Base-by-base conservation (phyloP, 208 protist species). In the Strigomonas oncopelti region DNA sequence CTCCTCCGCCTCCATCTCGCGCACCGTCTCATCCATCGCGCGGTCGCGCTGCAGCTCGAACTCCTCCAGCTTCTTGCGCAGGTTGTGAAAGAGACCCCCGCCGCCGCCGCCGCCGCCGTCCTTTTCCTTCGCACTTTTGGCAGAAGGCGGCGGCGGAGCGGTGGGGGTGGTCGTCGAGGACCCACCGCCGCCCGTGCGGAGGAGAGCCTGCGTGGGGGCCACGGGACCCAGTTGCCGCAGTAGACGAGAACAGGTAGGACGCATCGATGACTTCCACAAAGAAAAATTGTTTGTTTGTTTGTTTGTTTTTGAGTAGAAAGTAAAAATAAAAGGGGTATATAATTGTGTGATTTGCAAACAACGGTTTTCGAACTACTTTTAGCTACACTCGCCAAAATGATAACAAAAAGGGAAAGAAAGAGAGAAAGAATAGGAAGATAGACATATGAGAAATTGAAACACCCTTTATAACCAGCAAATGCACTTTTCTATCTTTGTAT, bases 1-100 rank as follows among this genome's bases (percentile, higher is more conserved):
- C 27, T 64, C 58, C 22, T 65, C 67, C 36, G 71, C 57, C 9
- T 52, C 57, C 24, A 75, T 69, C 36, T 65, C 63, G 1, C 36
- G 32, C 38, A 53, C 68, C 31, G 55, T 53, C 20, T 32, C 38
- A 61, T 92, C 81, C 4, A 88, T 71, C 70, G 69, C 71, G 31
- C 74, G 74, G 68, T 88, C 83, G 5, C 69, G 69, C 52, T 74
- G 72, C 1, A 90, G 61, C 71, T 81, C 73, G 51, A 82, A 85
- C 5, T 82, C 81, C 4, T 52, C 69, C 59, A 76, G 77, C 60
- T 84, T 74, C 24, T 67, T 48, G 31, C 62, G 62, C 4, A 88
- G 53, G 27, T 52, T 38, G 5, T 56, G 61, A 11, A 81, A 53
- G 8, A 90, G 51, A 13, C 78, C 71, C 2, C 32, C 61, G 11